Conservation (phyloP, 345 rosid genomes). For the Melastoma malabathricum region DNA sequence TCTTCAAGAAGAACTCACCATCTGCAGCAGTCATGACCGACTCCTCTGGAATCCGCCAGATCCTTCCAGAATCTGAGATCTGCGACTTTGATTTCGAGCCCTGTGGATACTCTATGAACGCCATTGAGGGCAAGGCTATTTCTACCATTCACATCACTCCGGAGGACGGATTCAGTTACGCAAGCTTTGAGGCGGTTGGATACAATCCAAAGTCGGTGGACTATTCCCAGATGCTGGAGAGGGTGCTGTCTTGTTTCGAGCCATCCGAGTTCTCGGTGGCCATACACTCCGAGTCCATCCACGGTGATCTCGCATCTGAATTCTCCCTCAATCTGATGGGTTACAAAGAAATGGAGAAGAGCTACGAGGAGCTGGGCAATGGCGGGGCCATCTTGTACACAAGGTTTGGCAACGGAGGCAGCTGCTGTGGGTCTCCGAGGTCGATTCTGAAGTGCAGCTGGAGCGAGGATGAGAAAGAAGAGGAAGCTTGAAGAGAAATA, state of each 20-base stretch:
- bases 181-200: slow-evolving; percentile 67
- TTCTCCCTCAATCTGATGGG: slow-evolving; percentile 30
- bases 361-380: slow-evolving; percentile 34
- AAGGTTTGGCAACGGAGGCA: slow-evolving; percentile 25
- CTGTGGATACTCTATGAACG: slow-evolving; percentile 78
- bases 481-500: slow-evolving; percentile 14
- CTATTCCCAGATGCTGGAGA: slow-evolving; percentile 30
- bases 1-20: slow-evolving; percentile 28
- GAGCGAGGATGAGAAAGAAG: slow-evolving; percentile 44
- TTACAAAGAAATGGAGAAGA: slow-evolving; percentile 32
- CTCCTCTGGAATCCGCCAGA: slow-evolving; percentile 57
- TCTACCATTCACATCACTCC: slow-evolving; percentile 79
- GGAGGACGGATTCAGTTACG: slow-evolving; percentile 72
- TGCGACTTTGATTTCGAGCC: slow-evolving; percentile 74
- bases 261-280: slow-evolving; percentile 54
- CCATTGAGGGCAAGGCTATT: slow-evolving; percentile 52
- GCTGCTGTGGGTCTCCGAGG: slow-evolving; percentile 27
- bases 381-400: slow-evolving; percentile 47
- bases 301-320: slow-evolving; percentile 10
- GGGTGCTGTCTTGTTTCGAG: slow-evolving; percentile 47
- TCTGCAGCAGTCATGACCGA: slow-evolving; percentile 45
- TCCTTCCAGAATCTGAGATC: slow-evolving; percentile 49
- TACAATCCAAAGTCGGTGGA: slow-evolving; percentile 28
- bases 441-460: slow-evolving; percentile 41
- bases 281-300: slow-evolving; percentile 28